Conservation (phyloP, 2,329 filamentous ascomycete genomes). For the Ceratocystis cubensis region DNA sequence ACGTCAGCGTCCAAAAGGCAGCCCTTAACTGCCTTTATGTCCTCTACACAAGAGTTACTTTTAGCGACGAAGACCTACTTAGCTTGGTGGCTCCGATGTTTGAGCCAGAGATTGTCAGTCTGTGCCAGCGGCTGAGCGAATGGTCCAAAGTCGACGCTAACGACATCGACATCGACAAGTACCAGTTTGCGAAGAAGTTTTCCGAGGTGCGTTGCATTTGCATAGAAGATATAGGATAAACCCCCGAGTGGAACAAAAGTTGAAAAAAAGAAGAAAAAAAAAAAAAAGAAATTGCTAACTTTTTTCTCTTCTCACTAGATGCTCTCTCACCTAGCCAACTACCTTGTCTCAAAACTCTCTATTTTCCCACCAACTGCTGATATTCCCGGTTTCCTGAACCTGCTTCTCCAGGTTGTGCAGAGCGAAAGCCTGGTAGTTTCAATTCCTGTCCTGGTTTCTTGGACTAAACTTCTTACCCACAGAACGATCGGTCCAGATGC, state of each 20-base stretch:
- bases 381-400: constrained; percentile 61
- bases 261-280: too few species aligned
- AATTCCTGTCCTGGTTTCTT: constrained; percentile 81
- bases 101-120: constrained; percentile 52
- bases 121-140: constrained; percentile 62
- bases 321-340: constrained; percentile 71
- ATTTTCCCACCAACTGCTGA: constrained; percentile 52
- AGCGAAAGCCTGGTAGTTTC: constrained; percentile 84
- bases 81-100: constrained; percentile 72
- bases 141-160: constrained; percentile 70
- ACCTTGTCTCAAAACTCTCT: constrained; percentile 64
- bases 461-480: constrained; percentile 69
- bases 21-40: constrained; percentile 74
- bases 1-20: constrained; percentile 62
- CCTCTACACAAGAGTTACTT: constrained; percentile 61
- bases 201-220: constrained; percentile 54
- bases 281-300: constrained; percentile 6
- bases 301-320: constrained; percentile 39
- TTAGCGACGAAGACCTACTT: constrained; percentile 65
- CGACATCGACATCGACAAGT: constrained; percentile 82
- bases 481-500: constrained; percentile 53
- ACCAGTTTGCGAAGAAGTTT: constrained; percentile 83
- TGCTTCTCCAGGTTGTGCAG: constrained; percentile 67
- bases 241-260: neutral
- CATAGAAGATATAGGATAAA: neutral